A percentile compares a stretch with the other conserved stretches of the same genome.
These are phyloP conservation scores for Gynostemma pentaphyllum DNA, from an alignment of 306 rosid genomes.

Conservation along the genomic window DNA sequence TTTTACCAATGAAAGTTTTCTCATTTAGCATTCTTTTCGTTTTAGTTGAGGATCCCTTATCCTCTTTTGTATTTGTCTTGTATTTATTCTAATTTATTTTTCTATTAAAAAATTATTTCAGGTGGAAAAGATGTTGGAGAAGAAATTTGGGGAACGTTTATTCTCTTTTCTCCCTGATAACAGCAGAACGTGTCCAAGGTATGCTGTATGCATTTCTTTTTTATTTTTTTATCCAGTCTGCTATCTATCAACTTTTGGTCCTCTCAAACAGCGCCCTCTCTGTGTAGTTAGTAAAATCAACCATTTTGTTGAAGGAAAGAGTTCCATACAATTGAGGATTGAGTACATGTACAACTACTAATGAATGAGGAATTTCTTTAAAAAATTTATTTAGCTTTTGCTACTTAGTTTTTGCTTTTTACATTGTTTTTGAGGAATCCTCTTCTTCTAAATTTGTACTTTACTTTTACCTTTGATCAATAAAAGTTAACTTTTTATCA, in stretches of 20 bases:
- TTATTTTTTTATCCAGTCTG: background rate
- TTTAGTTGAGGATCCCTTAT: too few relatives aligned
- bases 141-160: constrained; percentile 56
- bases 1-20: too few relatives aligned
- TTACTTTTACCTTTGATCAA: too few relatives aligned
- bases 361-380: background rate
- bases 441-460: too few relatives aligned
- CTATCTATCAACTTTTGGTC: background rate
- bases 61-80: too few relatives aligned
- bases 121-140: constrained; percentile 99
- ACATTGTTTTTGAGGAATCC: too few relatives aligned
- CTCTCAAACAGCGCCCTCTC: background rate
- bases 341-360: background rate
- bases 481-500: too few relatives aligned
- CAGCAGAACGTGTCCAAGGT: constrained; percentile 83
- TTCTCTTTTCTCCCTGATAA: constrained; percentile 57
- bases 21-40: too few relatives aligned
- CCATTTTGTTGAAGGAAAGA: background rate
- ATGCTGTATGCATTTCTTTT: constrained; percentile 12
- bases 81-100: background rate
- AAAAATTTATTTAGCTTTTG: too few relatives aligned
- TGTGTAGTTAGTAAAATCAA: background rate
- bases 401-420: too few relatives aligned
- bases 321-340: background rate
- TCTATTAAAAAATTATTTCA: constrained; percentile 12